Evolutionary conservation across 2,329 filamentous ascomycete genomes (phyloP), one percentile per base, ranked within the genome.

Genomic region (Aureobasidium sp.): DNA sequence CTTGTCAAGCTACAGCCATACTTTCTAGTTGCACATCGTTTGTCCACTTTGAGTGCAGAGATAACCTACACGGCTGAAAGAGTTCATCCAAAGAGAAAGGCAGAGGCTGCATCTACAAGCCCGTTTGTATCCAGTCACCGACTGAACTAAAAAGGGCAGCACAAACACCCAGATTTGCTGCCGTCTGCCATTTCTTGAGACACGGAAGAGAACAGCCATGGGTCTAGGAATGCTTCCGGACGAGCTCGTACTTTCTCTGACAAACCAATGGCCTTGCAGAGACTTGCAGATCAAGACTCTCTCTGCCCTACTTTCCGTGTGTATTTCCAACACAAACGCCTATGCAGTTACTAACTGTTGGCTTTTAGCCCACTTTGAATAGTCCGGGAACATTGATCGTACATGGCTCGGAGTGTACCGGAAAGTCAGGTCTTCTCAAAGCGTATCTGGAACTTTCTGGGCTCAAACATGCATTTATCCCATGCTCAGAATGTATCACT

Each of bases 401-500:
- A 44, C 84, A 97, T 67, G 93, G 93, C 47, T 81, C 90, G 25
- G 84, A 90, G 63, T 85, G 89, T 2, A 95, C 90, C 0, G 91
- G 90, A 35, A 97, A 97, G 71, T 88, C 83, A 27, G 79, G 80
- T 42, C 78, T 95, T 47, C 75, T 85, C 3, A 74, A 76, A 54
- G 75, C 77, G 3, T 77, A 89, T 14, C 77, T 94, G 2, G 65
- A 77, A 24, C 63, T 65, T 1, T 71, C 79, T 10, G 60, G 59
- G 6, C 63, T 84, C 14, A 70, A 71, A 21, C 79, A 84, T 61
- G 79, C 83, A 32, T 72, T 86, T 25, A 71, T 91, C 56, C 82
- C 80, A 60, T 86, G 83, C 19, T 73, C 79, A 58, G 87, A 91
- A 71, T 91, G 86, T 65, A 84, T 94, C 58, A 90, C 87, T 1